A percentile compares a stretch with the other conserved stretches of the same genome.
phyloP scores from a whole-genome alignment of 2,329 filamentous ascomycete genomes.

The Botrytis cinerea region DNA sequence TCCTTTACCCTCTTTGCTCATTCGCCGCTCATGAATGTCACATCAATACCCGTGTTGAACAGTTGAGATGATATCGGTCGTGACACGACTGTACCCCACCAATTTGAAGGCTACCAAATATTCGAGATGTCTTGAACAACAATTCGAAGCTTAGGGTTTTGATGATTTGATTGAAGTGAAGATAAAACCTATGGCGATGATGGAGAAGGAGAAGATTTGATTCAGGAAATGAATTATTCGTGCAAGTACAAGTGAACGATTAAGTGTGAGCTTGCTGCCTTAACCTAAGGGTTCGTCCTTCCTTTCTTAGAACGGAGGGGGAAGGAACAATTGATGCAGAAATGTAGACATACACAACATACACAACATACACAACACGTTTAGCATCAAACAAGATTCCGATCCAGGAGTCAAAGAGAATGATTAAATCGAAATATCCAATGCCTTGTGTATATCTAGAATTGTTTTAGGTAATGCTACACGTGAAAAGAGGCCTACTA shows the following conservation, averaged over 20 bases:
- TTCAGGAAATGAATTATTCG: not conserved
- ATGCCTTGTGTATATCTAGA: not conserved
- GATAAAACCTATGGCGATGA: not conserved
- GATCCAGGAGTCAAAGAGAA: not conserved
- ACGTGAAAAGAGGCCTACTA: not conserved
- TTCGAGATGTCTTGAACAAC: not conserved
- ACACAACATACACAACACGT: not conserved
- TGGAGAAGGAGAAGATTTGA: not conserved
- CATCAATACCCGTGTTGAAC: not conserved
- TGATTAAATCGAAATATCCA: not conserved
- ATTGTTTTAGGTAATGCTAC: not conserved
- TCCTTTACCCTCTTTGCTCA: not conserved
- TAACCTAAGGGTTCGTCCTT: not conserved
- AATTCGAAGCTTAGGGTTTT: not conserved
- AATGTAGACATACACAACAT: not conserved
- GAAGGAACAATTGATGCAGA: not conserved
- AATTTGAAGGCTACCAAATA: not conserved
- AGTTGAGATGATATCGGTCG: not conserved
- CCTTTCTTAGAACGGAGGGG: not conserved
- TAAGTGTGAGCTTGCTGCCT: not conserved
- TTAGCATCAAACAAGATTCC: not conserved
- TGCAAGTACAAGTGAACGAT: not conserved
- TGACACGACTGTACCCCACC: not conserved
- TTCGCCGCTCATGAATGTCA: not conserved
- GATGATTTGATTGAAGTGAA: not conserved